A percentile compares a stretch with the other conserved stretches of the same genome.
Conservation (phyloP, 148 eudicot species). For the Gaultheria prostrata region DNA sequence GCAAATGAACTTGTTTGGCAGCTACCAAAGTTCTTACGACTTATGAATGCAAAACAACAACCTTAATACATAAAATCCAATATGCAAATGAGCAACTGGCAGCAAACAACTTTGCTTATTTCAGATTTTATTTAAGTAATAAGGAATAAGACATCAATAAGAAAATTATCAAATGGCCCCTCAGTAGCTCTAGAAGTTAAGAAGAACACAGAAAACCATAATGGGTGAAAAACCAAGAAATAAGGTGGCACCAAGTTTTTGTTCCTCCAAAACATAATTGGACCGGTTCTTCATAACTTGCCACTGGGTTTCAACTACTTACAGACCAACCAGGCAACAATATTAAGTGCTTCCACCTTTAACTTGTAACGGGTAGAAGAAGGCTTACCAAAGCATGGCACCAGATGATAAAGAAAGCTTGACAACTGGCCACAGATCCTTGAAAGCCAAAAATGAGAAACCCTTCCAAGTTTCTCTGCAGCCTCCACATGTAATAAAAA, state of each 20-base stretch:
- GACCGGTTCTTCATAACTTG: not conserved
- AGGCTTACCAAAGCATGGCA: constrained; percentile 37
- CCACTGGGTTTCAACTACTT: not conserved
- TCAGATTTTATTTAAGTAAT: not conserved
- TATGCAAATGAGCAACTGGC: not conserved
- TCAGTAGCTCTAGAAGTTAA: not conserved
- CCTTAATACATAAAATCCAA: not conserved
- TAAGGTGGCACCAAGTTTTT: not conserved
- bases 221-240: not conserved
- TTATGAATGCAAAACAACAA: not conserved
- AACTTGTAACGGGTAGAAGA: not conserved
- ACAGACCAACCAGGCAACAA: not conserved
- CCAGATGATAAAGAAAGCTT: constrained; percentile 40
- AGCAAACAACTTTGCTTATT: not conserved
- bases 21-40: not conserved
- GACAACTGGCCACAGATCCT: constrained; percentile 29
- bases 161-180: not conserved
- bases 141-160: not conserved
- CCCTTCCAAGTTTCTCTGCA: constrained; percentile 41
- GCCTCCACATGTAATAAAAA: constrained; percentile 23
- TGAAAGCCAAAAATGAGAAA: constrained; percentile 32
- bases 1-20: not conserved
- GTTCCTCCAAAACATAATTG: not conserved
- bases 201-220: not conserved
- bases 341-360: not conserved